Conservation (phyloP, 345 rosid genomes). For the Arabidopsis arenosa region DNA sequence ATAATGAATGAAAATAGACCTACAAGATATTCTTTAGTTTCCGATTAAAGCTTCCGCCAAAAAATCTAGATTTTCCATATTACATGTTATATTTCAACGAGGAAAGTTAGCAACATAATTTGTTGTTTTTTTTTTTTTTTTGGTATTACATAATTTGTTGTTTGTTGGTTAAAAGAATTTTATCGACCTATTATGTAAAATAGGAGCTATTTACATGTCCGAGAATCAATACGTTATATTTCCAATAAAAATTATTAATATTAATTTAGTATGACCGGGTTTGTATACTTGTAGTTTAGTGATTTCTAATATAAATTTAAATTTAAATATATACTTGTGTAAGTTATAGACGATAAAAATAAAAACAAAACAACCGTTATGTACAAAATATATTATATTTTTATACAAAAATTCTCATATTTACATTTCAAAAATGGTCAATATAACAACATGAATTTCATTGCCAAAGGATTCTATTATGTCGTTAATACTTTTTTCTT, state of each 20-base stretch:
- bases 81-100: conserved; percentile 27
- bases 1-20: conserved; percentile 25
- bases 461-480: neutral
- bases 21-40: conserved; percentile 28
- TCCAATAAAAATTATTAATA: neutral
- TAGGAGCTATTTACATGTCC: neutral
- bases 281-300: neutral
- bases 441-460: neutral
- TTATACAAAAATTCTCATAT: too few species aligned
- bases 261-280: neutral
- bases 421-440: neutral
- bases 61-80: neutral
- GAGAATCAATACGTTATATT: conserved; percentile 1
- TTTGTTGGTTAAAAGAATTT: conserved; percentile 21
- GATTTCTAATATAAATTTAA: too few species aligned
- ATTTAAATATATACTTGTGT: neutral
- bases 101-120: conserved; percentile 27
- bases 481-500: neutral
- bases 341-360: neutral
- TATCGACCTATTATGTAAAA: conserved; percentile 8
- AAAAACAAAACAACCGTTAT: neutral
- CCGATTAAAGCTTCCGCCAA: conserved; percentile 20
- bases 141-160: conserved; percentile 1
- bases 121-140: conserved; percentile 1
- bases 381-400: too few species aligned